Conservation (phyloP, 2,329 filamentous ascomycete genomes). For the Cytospora paraplurivora region DNA sequence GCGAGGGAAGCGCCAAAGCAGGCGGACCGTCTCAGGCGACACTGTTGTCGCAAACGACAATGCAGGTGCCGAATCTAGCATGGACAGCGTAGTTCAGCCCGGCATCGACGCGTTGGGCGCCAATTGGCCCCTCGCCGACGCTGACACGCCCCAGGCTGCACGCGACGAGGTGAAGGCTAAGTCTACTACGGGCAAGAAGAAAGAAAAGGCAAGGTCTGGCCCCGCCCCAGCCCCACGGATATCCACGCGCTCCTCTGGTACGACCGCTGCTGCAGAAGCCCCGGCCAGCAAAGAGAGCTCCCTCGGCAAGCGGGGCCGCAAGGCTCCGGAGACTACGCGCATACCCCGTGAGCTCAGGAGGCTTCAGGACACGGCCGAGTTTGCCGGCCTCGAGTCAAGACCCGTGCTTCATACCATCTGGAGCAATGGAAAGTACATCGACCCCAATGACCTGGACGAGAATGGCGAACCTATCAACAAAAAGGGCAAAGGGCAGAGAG, state of each 20-base stretch:
- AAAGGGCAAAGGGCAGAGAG: constrained; percentile 38
- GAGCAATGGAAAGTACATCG: constrained; percentile 65
- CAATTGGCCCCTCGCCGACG: constrained; percentile 46
- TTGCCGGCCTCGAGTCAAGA: constrained; percentile 57
- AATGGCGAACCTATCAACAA: constrained; percentile 41
- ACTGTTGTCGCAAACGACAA: constrained; percentile 34
- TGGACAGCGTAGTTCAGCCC: constrained; percentile 38
- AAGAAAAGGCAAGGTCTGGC: constrained; percentile 25
- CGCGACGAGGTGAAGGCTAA: constrained; percentile 40
- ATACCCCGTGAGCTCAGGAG: constrained; percentile 60
- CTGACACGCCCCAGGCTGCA: constrained; percentile 39
- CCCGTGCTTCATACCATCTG: constrained; percentile 62
- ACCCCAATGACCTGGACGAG: constrained; percentile 42
- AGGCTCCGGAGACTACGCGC: constrained; percentile 53
- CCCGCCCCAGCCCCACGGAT: constrained; percentile 43
- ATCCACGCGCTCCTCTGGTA: constrained; percentile 48
- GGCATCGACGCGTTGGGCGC: constrained; percentile 52
- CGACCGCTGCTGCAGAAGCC: constrained; percentile 42
- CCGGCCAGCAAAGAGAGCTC: constrained; percentile 52
- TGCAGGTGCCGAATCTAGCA: constrained; percentile 32
- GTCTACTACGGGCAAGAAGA: constrained; percentile 26
- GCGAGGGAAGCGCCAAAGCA: constrained; percentile 41
- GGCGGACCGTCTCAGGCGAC: constrained; percentile 50
- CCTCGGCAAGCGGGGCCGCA: constrained; percentile 63
- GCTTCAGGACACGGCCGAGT: constrained; percentile 66